Conservation (phyloP, 208 protist genomes). For the Trypanosoma melophagium region DNA sequence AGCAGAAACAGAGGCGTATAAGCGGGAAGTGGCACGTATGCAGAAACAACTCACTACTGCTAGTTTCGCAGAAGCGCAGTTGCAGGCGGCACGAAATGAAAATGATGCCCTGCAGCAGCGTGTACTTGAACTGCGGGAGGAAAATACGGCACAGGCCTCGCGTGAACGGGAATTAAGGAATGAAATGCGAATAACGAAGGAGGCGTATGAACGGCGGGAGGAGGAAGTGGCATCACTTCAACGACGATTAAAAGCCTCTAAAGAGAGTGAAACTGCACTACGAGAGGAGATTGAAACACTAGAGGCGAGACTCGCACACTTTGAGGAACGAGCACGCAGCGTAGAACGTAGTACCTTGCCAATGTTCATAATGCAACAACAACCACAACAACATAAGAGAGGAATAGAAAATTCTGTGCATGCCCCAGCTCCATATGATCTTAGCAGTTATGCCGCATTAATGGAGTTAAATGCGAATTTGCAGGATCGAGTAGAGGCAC, state of each 20-base stretch:
- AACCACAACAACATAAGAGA: neutral
- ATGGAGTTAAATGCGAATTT: constrained; percentile 64
- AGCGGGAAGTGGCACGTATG: constrained; percentile 40
- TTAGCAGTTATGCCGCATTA: constrained; percentile 66
- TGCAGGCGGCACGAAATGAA: constrained; percentile 50
- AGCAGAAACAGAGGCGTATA: constrained; percentile 19
- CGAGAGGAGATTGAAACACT: constrained; percentile 47
- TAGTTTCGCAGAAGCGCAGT: constrained; percentile 43
- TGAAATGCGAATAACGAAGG: constrained; percentile 37
- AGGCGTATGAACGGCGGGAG: constrained; percentile 35
- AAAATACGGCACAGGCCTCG: constrained; percentile 41
- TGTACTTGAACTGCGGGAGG: constrained; percentile 50
- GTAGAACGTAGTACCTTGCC: constrained; percentile 16
- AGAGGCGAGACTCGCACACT: constrained; percentile 37
- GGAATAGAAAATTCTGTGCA: constrained; percentile 14
- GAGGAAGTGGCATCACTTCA: constrained; percentile 33
- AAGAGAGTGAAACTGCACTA: constrained; percentile 34
- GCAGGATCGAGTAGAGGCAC: constrained; percentile 33
- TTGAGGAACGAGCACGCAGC: constrained; percentile 30
- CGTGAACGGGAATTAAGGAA: constrained; percentile 47
- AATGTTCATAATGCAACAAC: no score
- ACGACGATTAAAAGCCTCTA: constrained; percentile 20
- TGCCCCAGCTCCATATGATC: constrained; percentile 34
- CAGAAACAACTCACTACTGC: constrained; percentile 46
- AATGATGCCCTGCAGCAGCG: constrained; percentile 59